Conservation (phyloP, 1,284 basidiomycete species). For the Puccinia hordei region DNA sequence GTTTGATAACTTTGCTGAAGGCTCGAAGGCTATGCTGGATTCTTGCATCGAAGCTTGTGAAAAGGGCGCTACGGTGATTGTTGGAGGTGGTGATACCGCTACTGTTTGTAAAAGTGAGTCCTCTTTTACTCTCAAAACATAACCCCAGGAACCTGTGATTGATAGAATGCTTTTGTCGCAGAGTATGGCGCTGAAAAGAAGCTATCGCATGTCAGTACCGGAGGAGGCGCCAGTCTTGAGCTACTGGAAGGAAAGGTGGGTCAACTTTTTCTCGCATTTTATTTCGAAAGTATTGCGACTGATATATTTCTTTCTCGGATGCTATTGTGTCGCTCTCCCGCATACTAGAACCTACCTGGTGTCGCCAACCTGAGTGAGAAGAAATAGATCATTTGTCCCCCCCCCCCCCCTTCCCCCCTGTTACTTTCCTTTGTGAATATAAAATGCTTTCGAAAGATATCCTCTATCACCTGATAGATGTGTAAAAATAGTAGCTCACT, state of each 20-base stretch:
- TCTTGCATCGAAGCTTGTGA: conserved; percentile 84
- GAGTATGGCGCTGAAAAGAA: conserved; percentile 76
- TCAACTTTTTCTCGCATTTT: conserved; percentile 17
- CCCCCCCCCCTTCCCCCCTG: no score
- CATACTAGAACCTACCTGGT: conserved; percentile 2
- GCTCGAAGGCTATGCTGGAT: conserved; percentile 81
- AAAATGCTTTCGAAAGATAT: no score
- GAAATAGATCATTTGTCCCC: background rate
- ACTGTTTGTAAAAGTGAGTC: conserved; percentile 54
- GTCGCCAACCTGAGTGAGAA: conserved; percentile 8
- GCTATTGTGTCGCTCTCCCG: no score
- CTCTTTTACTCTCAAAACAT: background rate
- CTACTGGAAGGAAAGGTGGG: conserved; percentile 91
- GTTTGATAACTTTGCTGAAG: conserved; percentile 84
- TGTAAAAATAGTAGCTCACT: no score
- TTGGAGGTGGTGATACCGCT: conserved; percentile 63
- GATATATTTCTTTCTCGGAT: background rate
- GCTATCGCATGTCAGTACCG: conserved; percentile 93
- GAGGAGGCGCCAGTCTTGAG: conserved; percentile 93
- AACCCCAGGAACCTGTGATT: background rate
- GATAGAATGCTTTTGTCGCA: conserved; percentile 60
- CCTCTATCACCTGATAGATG: no score
- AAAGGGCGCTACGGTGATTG: conserved; percentile 86
- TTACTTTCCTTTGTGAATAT: no score
- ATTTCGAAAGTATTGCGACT: background rate